Base-by-base conservation (phyloP, 352 stramenopile species). In the Phytophthora litchii region DNA sequence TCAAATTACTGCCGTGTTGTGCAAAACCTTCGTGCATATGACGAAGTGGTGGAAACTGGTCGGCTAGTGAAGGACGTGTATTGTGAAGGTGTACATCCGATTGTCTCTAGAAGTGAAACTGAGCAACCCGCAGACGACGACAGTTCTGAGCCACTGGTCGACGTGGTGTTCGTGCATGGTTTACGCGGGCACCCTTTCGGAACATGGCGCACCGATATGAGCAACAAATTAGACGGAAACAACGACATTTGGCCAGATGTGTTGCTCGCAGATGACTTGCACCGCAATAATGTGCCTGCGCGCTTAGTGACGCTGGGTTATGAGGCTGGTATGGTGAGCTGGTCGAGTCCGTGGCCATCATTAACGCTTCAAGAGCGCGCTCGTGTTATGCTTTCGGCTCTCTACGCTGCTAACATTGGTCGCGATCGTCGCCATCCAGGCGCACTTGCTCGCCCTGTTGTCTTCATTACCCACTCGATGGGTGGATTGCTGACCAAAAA, bases 401-500 rank as follows among this genome's bases (percentile, higher is more conserved):
- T 95, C 1, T 78, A 91, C 37, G 74, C 73, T 23, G 83, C 83
- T 7, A 86, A 88, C 38, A 77, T 95, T 35, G 86, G 84, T 29
- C 54, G 61, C 6, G 53, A 70, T 35, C 51, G 53, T 25, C 43
- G 21, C 14, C 45, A 67, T 5, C 36, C 44, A 0, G 59, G 50
- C 0, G 23, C 31, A 16, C 46, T 45, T 5, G 17, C 66, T 50
- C 67, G 69, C 1, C 86, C 85, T 1, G 76, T 96, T 14, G 58
- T 96, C 21, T 96, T 96, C 58, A 65, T 96, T 19, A 91, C 86
- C 14, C 88, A 96, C 65, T 95, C 86, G 13, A 94, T 96, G 83
- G 88, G 88, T 25, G 88, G 88, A 1, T 70, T 96, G 31, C 64
- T 96, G 29, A 86, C 84, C 29, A 95, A 95, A 67, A 91, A 91